Evolutionary conservation across 2,329 filamentous ascomycete species (phyloP), one percentile per base, ranked within the genome.

Genomic region (Amauroascus niger): DNA sequence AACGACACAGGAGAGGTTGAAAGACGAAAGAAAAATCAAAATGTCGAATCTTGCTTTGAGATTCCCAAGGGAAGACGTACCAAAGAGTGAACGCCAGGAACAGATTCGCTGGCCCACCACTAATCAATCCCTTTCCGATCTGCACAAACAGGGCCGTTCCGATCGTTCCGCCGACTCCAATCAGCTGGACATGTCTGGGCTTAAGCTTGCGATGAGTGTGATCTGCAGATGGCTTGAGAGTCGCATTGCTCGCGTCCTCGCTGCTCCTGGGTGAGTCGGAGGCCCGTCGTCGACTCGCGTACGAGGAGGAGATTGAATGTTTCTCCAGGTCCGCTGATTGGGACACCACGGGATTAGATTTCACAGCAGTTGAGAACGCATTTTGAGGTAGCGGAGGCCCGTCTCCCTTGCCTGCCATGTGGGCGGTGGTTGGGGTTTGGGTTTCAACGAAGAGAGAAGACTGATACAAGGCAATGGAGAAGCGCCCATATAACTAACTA

Each of bases 81-180:
- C 71, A 74, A 46, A 74, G 62, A n/a, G 67, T 65, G 57, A 74
- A 74, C 3, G 71, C 72, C 48, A 74, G 57, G 50, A 74, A 74
- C 43, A 75, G 59, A 55, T 67, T 71, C 20, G 56, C 72, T 8
- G 72, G 72, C 0, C 72, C 72, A 40, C 72, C 71, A 50, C 67
- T 63, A 13, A 68, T 62, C 53, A 74, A 54, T 16, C 64, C 67
- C 45, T 66, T 62, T 11, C 72, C 72, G 52, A 74, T 72, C 52
- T 71, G 67, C 22, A 73, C 71, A 55, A 69, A 73, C 32, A 74
- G 58, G 0, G 67, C 69, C n/a, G 68, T 72, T 18, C 71, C 70
- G 59, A 74, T 72, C 30, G 69, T 71, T 11, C 72, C 72, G 22
- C 72, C 72, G 52, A 75, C 74, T 39, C 71, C 72, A 53, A 75